Evolutionary conservation across 2,329 filamentous ascomycete species (phyloP), one percentile per base, ranked within the genome.

Genomic region (Pyrenochaeta sp.): DNA sequence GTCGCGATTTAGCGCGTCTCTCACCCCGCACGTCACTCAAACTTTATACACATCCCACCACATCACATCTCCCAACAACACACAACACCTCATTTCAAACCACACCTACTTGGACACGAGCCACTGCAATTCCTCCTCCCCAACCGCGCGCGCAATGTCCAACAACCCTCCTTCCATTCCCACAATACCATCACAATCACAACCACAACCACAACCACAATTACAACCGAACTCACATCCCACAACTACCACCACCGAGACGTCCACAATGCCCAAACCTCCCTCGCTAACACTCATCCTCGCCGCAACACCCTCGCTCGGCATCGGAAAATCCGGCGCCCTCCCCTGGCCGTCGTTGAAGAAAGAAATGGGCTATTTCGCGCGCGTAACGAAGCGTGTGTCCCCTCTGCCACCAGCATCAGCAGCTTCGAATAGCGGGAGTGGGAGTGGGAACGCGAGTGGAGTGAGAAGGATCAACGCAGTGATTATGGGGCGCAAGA

Each of bases 401-500:
- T 82, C 84, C 25, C 59, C 64, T 0, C 28, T 32, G 5, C 2
- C 25, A 15, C 12, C 32, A 25, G 56, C 58, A 3, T 50, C 52
- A 5, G 51, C 56, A 5, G 5, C 28, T 1, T 30, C 28, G 9
- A 5, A 30, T 30, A 30, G 9, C 9, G 28, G 15, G 24, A 58
- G 25, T 45, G 53, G 34, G 51, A 30, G 30, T 48, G 25, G 43
- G 49, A 24, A 19, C 19, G 19, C 19, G 1, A 28, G 34, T 8
- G 44, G 44, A 7, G 13, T 19, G 52, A 54, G 53, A 10, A 66
- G 55, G 15, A 62, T 77, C 32, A 83, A 84, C 77, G 91, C 91
- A 19, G 91, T 98, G 50, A 90, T 99, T 67, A 99, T 99, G 95
- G 95, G 95, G 59, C 91, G 95, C 72, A 97, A 96, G 79, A 99